Evolutionary conservation across 768 basidiomycete species (phyloP).

Genomic region (Boletus reticuloceps): DNA sequence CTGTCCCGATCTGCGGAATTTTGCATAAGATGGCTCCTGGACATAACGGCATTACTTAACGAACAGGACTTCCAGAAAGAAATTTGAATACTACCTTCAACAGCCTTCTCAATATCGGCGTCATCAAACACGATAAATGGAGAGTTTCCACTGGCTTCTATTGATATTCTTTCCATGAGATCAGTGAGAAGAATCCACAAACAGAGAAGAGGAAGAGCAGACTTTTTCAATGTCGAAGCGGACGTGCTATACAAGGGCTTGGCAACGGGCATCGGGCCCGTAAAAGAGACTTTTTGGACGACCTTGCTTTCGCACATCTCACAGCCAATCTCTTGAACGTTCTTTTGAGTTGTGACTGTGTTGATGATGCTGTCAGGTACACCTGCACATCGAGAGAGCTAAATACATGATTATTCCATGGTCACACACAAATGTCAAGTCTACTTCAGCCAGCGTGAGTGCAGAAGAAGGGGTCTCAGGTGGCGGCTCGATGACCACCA

Average conservation of each 20-base stretch:
- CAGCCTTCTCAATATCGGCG: slow-evolving; percentile 89
- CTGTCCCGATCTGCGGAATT: slow-evolving; percentile 81
- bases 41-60: background rate
- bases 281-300: slow-evolving; percentile 90
- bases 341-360: slow-evolving; percentile 83
- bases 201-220: slow-evolving; percentile 13
- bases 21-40: slow-evolving; percentile 69
- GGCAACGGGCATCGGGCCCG: slow-evolving; percentile 81
- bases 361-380: slow-evolving; percentile 95
- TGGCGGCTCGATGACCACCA: slow-evolving; percentile 91
- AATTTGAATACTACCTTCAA: slow-evolving; percentile 53
- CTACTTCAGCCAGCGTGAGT: slow-evolving; percentile 84
- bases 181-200: background rate
- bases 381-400: slow-evolving; percentile 89
- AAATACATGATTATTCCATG: background rate
- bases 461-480: slow-evolving; percentile 93
- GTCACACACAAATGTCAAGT: background rate
- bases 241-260: slow-evolving; percentile 73
- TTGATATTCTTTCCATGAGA: slow-evolving; percentile 45
- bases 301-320: slow-evolving; percentile 90
- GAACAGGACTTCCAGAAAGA: background rate
- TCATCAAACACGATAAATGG: slow-evolving; percentile 98
- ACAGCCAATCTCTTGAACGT: slow-evolving; percentile 83
- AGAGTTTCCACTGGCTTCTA: slow-evolving; percentile 93
- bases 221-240: slow-evolving; percentile 82